Percentiles rank a stretch among this genome's conserved stretches.
Conservation (phyloP, 2,329 filamentous ascomycete genomes). For the Aspergillus pseudonomiae region DNA sequence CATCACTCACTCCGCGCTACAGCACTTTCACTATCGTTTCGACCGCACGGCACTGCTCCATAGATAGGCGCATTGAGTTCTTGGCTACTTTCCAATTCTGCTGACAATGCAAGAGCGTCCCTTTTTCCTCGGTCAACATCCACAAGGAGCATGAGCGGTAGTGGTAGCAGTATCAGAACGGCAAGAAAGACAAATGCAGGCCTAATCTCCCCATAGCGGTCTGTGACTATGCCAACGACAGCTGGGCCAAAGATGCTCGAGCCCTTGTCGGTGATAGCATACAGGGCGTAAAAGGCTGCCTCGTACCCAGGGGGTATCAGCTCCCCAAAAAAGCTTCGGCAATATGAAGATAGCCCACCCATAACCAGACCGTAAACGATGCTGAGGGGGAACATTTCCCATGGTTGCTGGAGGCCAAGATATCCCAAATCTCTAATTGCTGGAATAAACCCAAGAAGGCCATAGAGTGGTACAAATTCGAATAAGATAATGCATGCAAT, state of each 20-base stretch:
- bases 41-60: constrained; percentile 21
- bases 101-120: constrained; percentile 68
- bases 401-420: constrained; percentile 85
- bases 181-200: constrained; percentile 93
- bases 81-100: constrained; percentile 45
- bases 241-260: constrained; percentile 91
- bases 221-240: constrained; percentile 91
- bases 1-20: neutral
- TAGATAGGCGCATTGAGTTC: constrained; percentile 27
- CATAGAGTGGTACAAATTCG: constrained; percentile 90
- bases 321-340: constrained; percentile 87
- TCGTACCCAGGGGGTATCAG: constrained; percentile 93
- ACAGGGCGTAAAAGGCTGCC: constrained; percentile 93
- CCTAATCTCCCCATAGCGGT: constrained; percentile 76
- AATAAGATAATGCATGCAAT: constrained; percentile 89
- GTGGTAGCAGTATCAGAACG: constrained; percentile 78
- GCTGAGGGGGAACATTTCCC: constrained; percentile 95
- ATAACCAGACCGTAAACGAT: constrained; percentile 91
- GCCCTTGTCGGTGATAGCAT: constrained; percentile 97
- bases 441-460: constrained; percentile 83
- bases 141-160: constrained; percentile 82
- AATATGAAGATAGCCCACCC: constrained; percentile 90
- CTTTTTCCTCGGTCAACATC: constrained; percentile 77
- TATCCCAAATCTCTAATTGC: constrained; percentile 74
- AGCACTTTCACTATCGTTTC: neutral